Evolutionary conservation across 208 protist species (phyloP), one percentile per base, ranked within the genome.

Genomic region (Wallacemonas sp.): DNA sequence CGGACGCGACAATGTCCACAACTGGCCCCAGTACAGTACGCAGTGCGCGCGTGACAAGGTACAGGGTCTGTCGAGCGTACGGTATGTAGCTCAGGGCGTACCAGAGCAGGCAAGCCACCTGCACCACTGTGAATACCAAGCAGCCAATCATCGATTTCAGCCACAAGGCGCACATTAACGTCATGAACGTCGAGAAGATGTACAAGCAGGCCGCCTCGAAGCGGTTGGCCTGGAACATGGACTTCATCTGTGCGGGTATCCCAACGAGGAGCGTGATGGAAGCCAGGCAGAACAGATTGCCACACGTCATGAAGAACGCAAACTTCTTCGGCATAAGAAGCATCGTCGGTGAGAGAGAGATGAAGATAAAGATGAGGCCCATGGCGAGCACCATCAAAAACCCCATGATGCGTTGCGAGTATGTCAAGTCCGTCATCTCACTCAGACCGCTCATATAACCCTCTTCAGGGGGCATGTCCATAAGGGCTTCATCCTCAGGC

Each of bases 261-360:
- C 94, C 94, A 19, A 96, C 88, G n/a, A 97, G 75, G 68, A 97
- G 94, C 11, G 80, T 84, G n/a, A 88, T 96, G 19, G 89, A 91
- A 38, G 53, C 82, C 3, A 97, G 34, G 34, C 81, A 91, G 66
- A 96, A 92, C 2, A 96, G 11, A 66, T 95, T 97, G 17, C 91
- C 94, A 15, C 81, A 62, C 1, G 91, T 97, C 51, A 96, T 68
- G 69, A 97, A 96, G 66, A 97, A 96, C 19, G 84, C 88, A 80
- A 97, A 97, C 66, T 94, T 96, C 46, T 82, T 85, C 11, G 91
- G 88, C 26, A 72, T 51, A 24, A 97, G 19, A 36, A 79, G 66
- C 31, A 96, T 68, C 19, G 67, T 75, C 4, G 88, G 75, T 0
- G 78, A 72, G 65, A 96, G 68, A 22, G 85, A 76, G 60, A 97